Base-by-base conservation (phyloP, 495 filamentous ascomycete genomes). In the Penicillium cinerascens region DNA sequence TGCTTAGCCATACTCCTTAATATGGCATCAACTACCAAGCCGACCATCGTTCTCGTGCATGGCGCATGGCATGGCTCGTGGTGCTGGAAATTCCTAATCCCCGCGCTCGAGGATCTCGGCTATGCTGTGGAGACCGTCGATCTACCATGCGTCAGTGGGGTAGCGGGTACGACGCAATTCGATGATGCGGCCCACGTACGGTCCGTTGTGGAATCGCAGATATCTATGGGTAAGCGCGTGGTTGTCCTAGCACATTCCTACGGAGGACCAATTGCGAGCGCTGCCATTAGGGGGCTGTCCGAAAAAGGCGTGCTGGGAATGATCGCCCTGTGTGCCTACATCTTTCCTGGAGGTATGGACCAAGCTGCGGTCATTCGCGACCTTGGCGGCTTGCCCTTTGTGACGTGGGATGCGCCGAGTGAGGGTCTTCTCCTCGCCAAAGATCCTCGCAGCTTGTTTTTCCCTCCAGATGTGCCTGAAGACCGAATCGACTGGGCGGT, bases 341-440 rank as follows among this genome's bases (percentile, higher is more conserved):
- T 50, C 38, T 50, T 50, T 17, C 47, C 47, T 33, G 52, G 53
- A 8, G 47, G 53, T 39, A 45, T 56, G 38, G 53, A 56, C 41
- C 47, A 56, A 22, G 53, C 40, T 17, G 53, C 47, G 4, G n/a
- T n/a, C 22, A 56, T 56, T 56, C 47, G 42, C 13, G 22, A 39
- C 1, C 44, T 51, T 21, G 53, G 47, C 26, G 47, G 33, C 15
- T 17, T 51, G 21, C 22, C 27, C n/a, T 56, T 23, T 15, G 38
- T 46, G 40, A 38, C 10, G 20, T 56, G 47, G 41, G 41, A 56
- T 21, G 21, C 21, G 26, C 53, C 53, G 16, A 29, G 33, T 33
- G 41, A 51, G 38, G 47, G 53, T 5, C 47, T 56, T 9, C 23
- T 46, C 17, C 27, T 51, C 21, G 15, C 18, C 41, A 56, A 56